Evolutionary conservation across 108 stramenopile species (phyloP).

Genomic region (Skeletonema potamos): DNA sequence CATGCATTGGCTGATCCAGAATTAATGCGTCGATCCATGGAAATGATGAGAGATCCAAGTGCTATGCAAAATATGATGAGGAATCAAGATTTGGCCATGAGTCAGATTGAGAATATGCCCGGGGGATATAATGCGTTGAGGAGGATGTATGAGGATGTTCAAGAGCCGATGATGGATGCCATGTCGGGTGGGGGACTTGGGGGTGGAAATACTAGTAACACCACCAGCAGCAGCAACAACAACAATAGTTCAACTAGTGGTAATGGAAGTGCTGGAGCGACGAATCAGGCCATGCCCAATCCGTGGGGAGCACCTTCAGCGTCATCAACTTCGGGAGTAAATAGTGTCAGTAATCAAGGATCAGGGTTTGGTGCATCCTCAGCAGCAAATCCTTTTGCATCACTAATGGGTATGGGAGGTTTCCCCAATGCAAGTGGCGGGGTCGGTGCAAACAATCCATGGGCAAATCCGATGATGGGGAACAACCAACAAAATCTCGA

Average conservation of each 20-base stretch:
- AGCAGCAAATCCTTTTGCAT: slow-evolving; percentile 30
- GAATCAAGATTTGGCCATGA: slow-evolving; percentile 94
- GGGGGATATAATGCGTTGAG: slow-evolving; percentile 92
- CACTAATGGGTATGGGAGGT: slow-evolving; percentile 41
- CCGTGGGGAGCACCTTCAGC: slow-evolving; percentile 66
- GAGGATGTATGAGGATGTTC: slow-evolving; percentile 93
- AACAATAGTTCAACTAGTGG: slow-evolving; percentile 22
- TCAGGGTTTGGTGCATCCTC: slow-evolving; percentile 18
- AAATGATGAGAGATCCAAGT: slow-evolving; percentile 93
- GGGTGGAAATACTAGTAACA: too few relatives aligned
- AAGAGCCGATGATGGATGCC: slow-evolving; percentile 96
- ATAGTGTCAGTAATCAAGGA: slow-evolving; percentile 1
- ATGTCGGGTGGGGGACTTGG: slow-evolving; percentile 30
- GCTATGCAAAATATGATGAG: slow-evolving; percentile 87
- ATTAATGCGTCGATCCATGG: slow-evolving; percentile 84
- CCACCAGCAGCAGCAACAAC: neutral
- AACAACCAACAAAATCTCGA: slow-evolving; percentile 74
- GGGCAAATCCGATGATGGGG: slow-evolving; percentile 47
- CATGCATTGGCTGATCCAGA: slow-evolving; percentile 89
- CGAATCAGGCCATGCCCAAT: slow-evolving; percentile 92
- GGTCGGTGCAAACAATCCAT: slow-evolving; percentile 39
- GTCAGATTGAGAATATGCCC: slow-evolving; percentile 92
- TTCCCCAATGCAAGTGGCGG: slow-evolving; percentile 35
- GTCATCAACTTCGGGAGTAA: slow-evolving; percentile 1
- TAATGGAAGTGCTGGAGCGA: slow-evolving; percentile 65